Evolutionary conservation across 805 yeast species (phyloP), one percentile per base, ranked within the genome.

Genomic region (Candida xiaguanensis): DNA sequence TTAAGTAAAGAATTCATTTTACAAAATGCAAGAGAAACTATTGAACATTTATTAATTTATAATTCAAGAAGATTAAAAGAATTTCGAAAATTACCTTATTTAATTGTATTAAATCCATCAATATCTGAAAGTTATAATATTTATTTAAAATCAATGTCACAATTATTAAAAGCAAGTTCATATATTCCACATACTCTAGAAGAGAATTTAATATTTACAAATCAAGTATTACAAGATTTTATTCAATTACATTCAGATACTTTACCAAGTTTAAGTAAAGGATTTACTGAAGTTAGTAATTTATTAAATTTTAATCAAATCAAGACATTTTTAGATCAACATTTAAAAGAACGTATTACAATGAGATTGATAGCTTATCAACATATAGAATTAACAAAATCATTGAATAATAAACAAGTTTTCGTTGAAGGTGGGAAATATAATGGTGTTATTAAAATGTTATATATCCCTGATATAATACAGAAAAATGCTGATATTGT

Each of bases 351-450:
- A 48, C 72, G 97, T 45, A 90, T 91, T 30, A 75, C 90, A 47
- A 86, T 93, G 80, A 78, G 96, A 41, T 66, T 90, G 36, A 69
- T 89, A 39, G 89, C 95, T 0, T 90, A 85, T 45, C 96, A 93
- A 58, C 95, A 85, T 61, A 72, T 87, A 16, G 75, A 76, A 38
- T 62, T 88, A 25, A 69, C 89, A 3, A 51, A 52, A 16, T 53
- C 70, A 1, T 49, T 67, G n/a, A 42, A 42, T 8, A 49, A 53
- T 2, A 49, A 52, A 6, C 24, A 65, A n/a, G 53, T 58, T 4
- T 72, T 73, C 41, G 77, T 66, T 47, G 67, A 78, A 15, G 67
- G 96, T 82, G 44, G 81, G 74, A 35, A 73, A 37, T 67, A 46
- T 45, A 68, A 67, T 40, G 74, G 74, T 2, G 67, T 91, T 13